Conservation (phyloP, 2,329 filamentous ascomycete genomes). For the Corniculantispora saksenae region DNA sequence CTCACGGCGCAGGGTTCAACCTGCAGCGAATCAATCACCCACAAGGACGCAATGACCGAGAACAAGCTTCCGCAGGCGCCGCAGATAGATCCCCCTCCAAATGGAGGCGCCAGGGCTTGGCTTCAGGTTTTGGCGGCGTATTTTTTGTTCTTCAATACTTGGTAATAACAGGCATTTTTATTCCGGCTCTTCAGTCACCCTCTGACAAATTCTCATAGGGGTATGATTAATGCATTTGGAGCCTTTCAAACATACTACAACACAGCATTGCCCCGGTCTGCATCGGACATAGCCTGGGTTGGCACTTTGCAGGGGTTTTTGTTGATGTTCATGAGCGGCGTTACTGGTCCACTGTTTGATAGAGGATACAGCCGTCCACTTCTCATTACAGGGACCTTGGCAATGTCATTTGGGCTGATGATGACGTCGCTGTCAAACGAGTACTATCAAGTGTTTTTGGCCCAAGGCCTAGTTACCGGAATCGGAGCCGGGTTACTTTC, state of each 20-base stretch:
- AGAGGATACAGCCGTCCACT: constrained; percentile 41
- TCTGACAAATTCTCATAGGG: constrained; percentile 13
- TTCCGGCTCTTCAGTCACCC: no score
- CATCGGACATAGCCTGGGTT: constrained; percentile 48
- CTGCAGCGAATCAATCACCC: no score
- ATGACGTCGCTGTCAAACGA: constrained; percentile 45
- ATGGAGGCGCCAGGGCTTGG: constrained; percentile 27
- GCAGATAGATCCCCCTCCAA: no score
- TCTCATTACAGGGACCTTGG: constrained; percentile 36
- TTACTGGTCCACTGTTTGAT: constrained; percentile 46
- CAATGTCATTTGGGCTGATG: constrained; percentile 44
- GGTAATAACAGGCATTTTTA: constrained; percentile 12
- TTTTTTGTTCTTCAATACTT: background rate
- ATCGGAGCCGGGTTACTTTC: constrained; percentile 39
- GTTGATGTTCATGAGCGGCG: constrained; percentile 41
- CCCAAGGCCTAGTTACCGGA: constrained; percentile 41
- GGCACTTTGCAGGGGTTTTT: constrained; percentile 45
- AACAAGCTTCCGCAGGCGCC: no score
- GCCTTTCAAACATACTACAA: constrained; percentile 43
- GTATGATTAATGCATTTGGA: constrained; percentile 47
- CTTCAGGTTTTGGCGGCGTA: constrained; percentile 22
- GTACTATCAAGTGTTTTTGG: constrained; percentile 46
- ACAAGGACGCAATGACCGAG: no score
- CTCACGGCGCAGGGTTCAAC: no score
- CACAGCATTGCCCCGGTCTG: constrained; percentile 32